Evolutionary conservation across 257 asterid species (phyloP), one percentile per base, ranked within the genome.

Genomic region (Capsicum rhomboideum): DNA sequence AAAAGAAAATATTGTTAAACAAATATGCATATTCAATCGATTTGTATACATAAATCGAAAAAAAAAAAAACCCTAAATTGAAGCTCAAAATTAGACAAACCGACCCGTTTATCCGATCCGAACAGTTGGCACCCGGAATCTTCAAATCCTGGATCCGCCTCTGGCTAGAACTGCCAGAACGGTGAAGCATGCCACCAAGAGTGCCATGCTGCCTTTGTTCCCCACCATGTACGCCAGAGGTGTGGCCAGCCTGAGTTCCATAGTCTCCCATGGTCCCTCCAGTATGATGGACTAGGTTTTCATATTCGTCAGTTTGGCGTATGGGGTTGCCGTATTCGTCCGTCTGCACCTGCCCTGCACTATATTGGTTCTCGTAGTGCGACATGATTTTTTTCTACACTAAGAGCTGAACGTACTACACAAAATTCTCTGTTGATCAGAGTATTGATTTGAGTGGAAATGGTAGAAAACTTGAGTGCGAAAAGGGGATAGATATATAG

Each of bases 271-370:
- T 59, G 84, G 72, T 74, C 0, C 85, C 90, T 2, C 89, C 89
- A 14, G 84, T 72, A 7, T 78, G 88, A 37, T 61, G 83, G 64
- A 86, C 68, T 0, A 91, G 89, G 85, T 90, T 85, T 0, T 87
- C 90, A 12, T 78, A 82, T 82, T 85, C 90, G 6, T 85, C 93
- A 20, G 86, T 84, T 26, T 86, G 88, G 29, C 84, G 86, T 78
- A 91, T 80, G 23, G 92, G 91, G 20, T 89, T 94, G 59, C 98
- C 97, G 53, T 90, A 90, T 87, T 93, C 97, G 23, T 94, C 98
- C 10, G 89, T 85, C 74, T 86, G 91, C 16, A 85, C 79, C 44
- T 72, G 79, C 54, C 80, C 64, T 77, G 82, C 82, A 74, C 80
- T 74, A 58, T 67, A 82, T 40, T 67, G 85, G 83, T 85, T 71